phyloP scores from a whole-genome alignment of 2,329 filamentous ascomycete species.

The Aureobasidium sp. region DNA sequence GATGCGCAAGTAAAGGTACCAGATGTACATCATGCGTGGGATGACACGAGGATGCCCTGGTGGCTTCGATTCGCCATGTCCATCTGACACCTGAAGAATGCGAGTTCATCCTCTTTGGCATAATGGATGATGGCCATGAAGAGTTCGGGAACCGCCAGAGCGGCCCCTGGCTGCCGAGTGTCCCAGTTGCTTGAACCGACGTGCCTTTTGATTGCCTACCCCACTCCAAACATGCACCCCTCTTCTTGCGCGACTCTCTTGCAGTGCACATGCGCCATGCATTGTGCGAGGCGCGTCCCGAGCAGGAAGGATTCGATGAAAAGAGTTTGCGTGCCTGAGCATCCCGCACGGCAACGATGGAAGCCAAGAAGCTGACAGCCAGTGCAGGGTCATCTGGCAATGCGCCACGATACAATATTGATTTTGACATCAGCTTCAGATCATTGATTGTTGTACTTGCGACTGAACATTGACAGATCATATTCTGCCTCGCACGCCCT shows the following conservation, averaged over 20 bases:
- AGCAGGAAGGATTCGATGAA: not conserved
- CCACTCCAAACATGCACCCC: conserved; percentile 4
- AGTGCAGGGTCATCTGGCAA: conserved; percentile 6
- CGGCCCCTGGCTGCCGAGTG: not conserved
- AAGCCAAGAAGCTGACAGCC: not conserved
- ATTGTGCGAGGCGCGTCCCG: not conserved
- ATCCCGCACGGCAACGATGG: not conserved
- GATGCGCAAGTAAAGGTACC: not conserved
- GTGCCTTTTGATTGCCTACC: conserved; percentile 1
- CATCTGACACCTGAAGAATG: not conserved
- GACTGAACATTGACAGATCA: conserved; percentile 1
- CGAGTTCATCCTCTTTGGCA: not conserved
- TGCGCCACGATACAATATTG: conserved; percentile 5
- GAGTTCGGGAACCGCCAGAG: not conserved
- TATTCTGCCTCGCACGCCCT: not conserved
- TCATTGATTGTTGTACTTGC: not conserved
- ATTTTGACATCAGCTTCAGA: not conserved
- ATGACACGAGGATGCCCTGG: not conserved
- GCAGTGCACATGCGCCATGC: not conserved
- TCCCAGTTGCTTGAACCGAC: not conserved
- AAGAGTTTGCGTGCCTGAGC: conserved; percentile 9
- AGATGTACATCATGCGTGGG: not conserved
- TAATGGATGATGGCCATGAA: not conserved
- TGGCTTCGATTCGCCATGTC: not conserved
- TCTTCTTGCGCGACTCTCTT: conserved; percentile 2